phyloP scores from a whole-genome alignment of 1,284 basidiomycete genomes.

The Agroathelia rolfsii region DNA sequence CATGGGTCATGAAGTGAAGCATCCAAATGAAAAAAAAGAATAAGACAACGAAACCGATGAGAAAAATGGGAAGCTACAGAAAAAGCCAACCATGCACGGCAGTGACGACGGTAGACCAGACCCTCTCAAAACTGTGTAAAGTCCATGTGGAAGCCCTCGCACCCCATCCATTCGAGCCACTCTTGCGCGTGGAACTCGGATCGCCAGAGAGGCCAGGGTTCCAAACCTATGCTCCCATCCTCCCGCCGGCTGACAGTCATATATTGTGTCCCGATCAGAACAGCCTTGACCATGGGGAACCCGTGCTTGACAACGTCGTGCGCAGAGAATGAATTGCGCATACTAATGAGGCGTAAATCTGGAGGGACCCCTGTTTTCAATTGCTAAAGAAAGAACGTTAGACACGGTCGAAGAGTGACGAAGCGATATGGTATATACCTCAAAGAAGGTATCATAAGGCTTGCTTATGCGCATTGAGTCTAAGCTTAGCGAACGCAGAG shows the following conservation, averaged over 20 bases:
- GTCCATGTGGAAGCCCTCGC: no score
- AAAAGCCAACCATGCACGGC: no score
- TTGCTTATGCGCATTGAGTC: slow-evolving; percentile 27
- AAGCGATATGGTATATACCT: slow-evolving; percentile 16
- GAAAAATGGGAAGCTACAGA: no score
- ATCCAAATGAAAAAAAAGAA: no score
- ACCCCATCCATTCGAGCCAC: slow-evolving; percentile 54
- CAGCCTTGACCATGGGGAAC: slow-evolving; percentile 48
- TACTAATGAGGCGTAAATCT: slow-evolving; percentile 40
- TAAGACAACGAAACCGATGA: no score
- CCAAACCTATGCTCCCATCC: slow-evolving; percentile 27
- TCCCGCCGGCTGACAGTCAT: slow-evolving; percentile 35
- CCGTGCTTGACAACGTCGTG: slow-evolving; percentile 40
- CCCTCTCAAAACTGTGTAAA: no score
- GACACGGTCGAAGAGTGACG: slow-evolving; percentile 2
- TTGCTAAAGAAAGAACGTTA: slow-evolving; percentile 31
- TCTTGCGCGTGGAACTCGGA: slow-evolving; percentile 41
- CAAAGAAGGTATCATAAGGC: slow-evolving; percentile 20
- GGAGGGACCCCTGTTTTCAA: slow-evolving; percentile 48
- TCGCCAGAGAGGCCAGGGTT: slow-evolving; percentile 46
- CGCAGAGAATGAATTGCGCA: slow-evolving; percentile 39
- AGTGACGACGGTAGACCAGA: no score
- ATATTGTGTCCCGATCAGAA: slow-evolving; percentile 42
- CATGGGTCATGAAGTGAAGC: no score
- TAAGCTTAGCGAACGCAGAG: slow-evolving; percentile 41